Evolutionary conservation across 176 grass and related monocot species (phyloP), one percentile per base, ranked within the genome.

Genomic region (Dactylis glomerata): DNA sequence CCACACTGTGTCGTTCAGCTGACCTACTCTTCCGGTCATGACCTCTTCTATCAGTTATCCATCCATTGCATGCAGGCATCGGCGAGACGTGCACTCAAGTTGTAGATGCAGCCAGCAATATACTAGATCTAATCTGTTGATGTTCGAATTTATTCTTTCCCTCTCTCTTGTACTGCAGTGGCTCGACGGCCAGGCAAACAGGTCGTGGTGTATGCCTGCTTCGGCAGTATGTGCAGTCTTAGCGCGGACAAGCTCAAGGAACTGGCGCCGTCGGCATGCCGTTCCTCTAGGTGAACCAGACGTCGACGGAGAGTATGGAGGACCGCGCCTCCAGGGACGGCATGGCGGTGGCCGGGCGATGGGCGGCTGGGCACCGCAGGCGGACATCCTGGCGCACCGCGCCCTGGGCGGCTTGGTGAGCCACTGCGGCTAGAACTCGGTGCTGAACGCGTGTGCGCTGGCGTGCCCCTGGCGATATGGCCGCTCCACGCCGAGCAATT

Each of bases 171-270:
- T n/a, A n/a, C 56, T 94, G 11, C 41, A 6, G 75, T 94, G 92
- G 92, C 86, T 94, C 5, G 88, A 91, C 19, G 41, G 30, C 26
- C 79, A 61, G 46, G 17, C 16, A 1, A 9, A 22, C 2, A 32
- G 81, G 12, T 77, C 88, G 14, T 93, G 41, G 73, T 86, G 78
- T 94, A 91, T 78, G 92, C 85, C 16, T 90, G 92, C 88, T 94
- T 94, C 63, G 88, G 92, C 49, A 94, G 83, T 86, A 80, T 69
- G 50, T 83, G 85, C 80, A 32, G 27, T 3, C 47, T 88, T 12
- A 14, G 41, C 5, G 24, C 20, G 15, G 20, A 0, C 44, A 88
- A 94, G 79, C 66, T 86, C 41, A 15, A 26, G 4, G 92, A 91
- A 26, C 76, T 91, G 5, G 92, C 28, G 79, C 32, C 0, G 79